Evolutionary conservation across 495 filamentous ascomycete species (phyloP), one percentile per base, ranked within the genome.

Genomic region (Clavariopsis aquatica): DNA sequence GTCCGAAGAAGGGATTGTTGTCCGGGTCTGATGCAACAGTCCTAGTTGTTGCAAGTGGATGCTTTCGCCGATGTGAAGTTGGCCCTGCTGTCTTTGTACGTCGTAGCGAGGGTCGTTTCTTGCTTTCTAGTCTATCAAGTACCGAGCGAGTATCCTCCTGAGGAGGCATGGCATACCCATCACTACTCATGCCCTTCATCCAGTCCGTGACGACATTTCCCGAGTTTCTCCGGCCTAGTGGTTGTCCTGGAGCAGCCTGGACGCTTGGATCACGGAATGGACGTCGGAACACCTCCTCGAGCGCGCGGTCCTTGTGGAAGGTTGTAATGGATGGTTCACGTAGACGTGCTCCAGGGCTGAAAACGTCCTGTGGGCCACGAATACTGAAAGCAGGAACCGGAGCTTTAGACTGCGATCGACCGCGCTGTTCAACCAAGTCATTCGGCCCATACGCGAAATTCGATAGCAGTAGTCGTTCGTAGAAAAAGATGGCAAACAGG

Each of bases 201-300:
- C 92, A 96, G 51, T 87, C 84, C 17, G 86, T 84, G 64, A 96
- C 91, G 12, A 89, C 87, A 60, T 85, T 90, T 59, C 85, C 85
- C 8, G 83, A 89, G 69, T 90, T 86, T 27, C 83, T 81, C 49
- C 84, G 80, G 46, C 87, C 84, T 41, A 49, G 75, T 80, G 43
- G 49, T 28, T 68, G 66, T 1, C 64, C 47, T 54, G 82, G 79
- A 8, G 81, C 79, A 4, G 79, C 84, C 17, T 74, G 71, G 24
- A 77, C 76, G 19, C 76, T 78, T 24, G 77, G 75, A 47, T 78
- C 80, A 22, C 69, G 69, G 60, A 82, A 87, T 9, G 85, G 84
- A 26, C 78, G 77, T 57, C 90, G 83, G 73, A 98, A 98, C 0
- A 98, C 91, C 68, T 95, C 92, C 23, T 96, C 93, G n/a, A 98